Conservation (phyloP, 2,329 filamentous ascomycete genomes). For the Curvularia spicifera region DNA sequence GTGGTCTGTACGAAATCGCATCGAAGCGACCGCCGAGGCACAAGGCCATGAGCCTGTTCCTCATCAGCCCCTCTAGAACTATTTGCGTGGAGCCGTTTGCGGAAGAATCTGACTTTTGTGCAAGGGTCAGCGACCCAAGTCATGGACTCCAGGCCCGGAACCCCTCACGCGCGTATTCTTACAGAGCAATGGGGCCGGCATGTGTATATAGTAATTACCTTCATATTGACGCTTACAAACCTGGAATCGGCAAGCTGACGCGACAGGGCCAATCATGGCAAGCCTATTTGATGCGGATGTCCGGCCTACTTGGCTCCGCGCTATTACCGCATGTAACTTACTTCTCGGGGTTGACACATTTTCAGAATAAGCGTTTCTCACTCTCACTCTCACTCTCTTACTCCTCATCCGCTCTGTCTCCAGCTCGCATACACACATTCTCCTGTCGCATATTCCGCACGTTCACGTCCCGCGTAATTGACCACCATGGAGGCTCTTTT, state of each 20-base stretch:
- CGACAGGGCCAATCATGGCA: conserved; percentile 32
- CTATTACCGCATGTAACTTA: conserved; percentile 19
- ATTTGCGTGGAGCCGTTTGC: not conserved
- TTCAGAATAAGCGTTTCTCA: conserved; percentile 11
- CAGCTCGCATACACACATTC: not conserved
- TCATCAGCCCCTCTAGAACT: not conserved
- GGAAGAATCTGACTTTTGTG: not conserved
- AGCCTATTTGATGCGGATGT: conserved; percentile 35
- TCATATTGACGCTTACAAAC: conserved; percentile 24
- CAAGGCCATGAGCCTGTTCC: not conserved
- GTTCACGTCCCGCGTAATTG: conserved; percentile 21
- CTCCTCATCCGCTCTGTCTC: conserved; percentile 3
- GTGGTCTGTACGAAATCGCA: not conserved
- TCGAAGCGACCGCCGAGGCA: conserved; percentile 3
- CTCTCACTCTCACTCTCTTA: conserved; percentile 4
- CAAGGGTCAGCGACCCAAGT: not conserved
- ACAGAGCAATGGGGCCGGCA: conserved; percentile 17
- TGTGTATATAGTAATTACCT: conserved; percentile 14
- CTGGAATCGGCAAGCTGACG: conserved; percentile 22
- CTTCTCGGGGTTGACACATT: conserved; percentile 19
- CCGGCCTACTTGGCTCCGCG: conserved; percentile 31
- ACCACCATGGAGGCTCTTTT: conserved; percentile 85
- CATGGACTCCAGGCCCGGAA: conserved; percentile 10
- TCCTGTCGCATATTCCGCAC: not conserved
- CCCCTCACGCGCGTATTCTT: conserved; percentile 16